Evolutionary conservation across 1,284 basidiomycete species (phyloP), one percentile per base, ranked within the genome.

Genomic region (Austroboletus olivaceoglutinosus): DNA sequence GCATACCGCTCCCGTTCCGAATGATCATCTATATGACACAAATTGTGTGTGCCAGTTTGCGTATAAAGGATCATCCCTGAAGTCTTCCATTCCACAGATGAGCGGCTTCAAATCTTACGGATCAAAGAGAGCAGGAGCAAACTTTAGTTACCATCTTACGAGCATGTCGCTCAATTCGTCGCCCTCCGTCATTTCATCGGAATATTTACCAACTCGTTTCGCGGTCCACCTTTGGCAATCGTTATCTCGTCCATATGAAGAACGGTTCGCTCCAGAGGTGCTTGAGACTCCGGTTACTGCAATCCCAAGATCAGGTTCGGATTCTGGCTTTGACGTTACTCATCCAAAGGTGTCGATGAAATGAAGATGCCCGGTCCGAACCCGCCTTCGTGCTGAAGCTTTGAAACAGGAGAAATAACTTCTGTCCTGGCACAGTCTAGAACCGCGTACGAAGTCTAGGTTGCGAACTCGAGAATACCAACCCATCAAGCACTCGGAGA

Each of bases 21-120:
- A 72, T 2, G 88, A 91, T 59, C 77, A 77, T n/a, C 73, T 93
- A 38, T 94, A 86, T 64, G 77, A 86, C 34, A 70, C 70, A 40
- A 94, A 92, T 59, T 95, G 91, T 93, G 63, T 70, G 88, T 72
- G 21, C 47, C 22, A 4, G 16, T 23, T 47, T 31, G 11, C 27
- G 9, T 9, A 8, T 23, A 15, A 25, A 9, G 7, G 30, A 40
- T 33, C 18, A 31, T 33, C 48, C 27, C 38, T 51, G 44, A 43
- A 33, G 18, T 8, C 30, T 54, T 86, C 73, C 77, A 77, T 56
- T 61, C 44, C 22, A 31, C 27, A 70, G 66, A 67, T n/a, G 66
- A 67, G 38, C 67, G 53, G n/a, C 62, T 88, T 70, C 76, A 76
- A 59, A 71, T 74, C 47, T 83, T 79, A 16, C 73, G 70, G 39